Evolutionary conservation across 108 stramenopile species (phyloP).

Genomic region (Discostella pseudostelligera): DNA sequence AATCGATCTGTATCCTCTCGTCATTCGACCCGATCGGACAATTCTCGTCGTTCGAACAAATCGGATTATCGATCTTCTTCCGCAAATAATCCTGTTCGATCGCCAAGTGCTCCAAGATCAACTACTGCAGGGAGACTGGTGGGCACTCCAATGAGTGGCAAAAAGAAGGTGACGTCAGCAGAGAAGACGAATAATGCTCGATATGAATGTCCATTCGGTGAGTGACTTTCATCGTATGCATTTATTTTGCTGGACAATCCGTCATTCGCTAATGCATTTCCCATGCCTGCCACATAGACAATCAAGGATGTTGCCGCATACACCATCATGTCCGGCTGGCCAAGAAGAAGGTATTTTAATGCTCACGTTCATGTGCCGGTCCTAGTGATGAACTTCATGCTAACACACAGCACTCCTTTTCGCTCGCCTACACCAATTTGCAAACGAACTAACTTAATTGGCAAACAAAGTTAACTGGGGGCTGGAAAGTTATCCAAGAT

Average conservation of each 20-base stretch:
- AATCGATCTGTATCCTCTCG: conserved; percentile 21
- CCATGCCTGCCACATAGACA: conserved; percentile 1
- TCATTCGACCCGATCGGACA: conserved; percentile 9
- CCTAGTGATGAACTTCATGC: neutral
- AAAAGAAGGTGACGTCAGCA: neutral
- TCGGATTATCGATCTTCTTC: neutral
- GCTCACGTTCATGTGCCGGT: neutral
- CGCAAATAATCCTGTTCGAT: neutral
- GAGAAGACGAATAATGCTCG: neutral
- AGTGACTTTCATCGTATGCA: neutral
- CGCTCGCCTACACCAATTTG: neutral
- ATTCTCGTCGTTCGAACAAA: neutral
- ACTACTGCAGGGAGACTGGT: too few species aligned
- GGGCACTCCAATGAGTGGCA: too few species aligned
- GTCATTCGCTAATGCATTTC: neutral
- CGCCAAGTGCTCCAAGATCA: neutral
- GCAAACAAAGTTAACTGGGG: conserved; percentile 10
- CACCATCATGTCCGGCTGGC: conserved; percentile 24
- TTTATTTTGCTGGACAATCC: neutral
- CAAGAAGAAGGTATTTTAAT: conserved; percentile 22
- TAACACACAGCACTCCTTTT: neutral
- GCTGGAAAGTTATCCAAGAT: conserved; percentile 40
- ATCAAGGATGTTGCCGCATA: conserved; percentile 29
- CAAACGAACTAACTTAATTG: neutral
- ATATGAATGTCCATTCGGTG: conserved; percentile 29